Evolutionary conservation across 2,329 filamentous ascomycete genomes (phyloP), one percentile per base, ranked within the genome.

Genomic region (Tolypocladium endophyticum): DNA sequence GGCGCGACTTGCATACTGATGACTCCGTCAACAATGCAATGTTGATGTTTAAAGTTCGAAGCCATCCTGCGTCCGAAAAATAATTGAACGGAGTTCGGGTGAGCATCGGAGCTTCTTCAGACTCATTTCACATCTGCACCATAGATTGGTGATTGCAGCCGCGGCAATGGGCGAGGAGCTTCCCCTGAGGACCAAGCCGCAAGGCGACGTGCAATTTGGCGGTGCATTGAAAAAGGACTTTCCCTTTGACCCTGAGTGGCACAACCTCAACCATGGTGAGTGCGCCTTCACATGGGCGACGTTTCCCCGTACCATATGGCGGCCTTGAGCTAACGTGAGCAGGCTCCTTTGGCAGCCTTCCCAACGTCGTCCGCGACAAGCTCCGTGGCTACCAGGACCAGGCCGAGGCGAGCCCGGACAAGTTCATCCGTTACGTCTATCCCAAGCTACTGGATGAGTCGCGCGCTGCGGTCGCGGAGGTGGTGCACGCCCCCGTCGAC

Each of bases 311-410:
- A 11, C 28, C 16, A n/a, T 1, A n/a, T n/a, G n/a, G n/a, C 3
- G 50, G 18, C 3, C 50, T n/a, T 52, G 47, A 33, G 18, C 47
- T 18, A 9, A 20, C 3, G 12, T n/a, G 28, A 1, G 11, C 20
- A 85, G 88, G 90, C 56, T 95, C 91, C 0, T 96, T 90, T 70
- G 92, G 92, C 39, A 86, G 87, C 2, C 86, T 87, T 66, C 92
- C 92, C 4, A 76, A 74, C 12, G 70, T 74, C 25, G 79, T 97
- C 61, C 82, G 80, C 20, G 73, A 80, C 18, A 79, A 79, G 56
- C 79, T 87, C 25, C 84, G 81, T 20, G 68, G 77, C n/a, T 88
- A 87, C 67, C 87, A 92, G 69, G 82, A 87, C 62, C 74, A 77
- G 4, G 76, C 79, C 41, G 92, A 96, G 75, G 76, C 81, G 1